Evolutionary conservation across 371 early-diverging fungal species (phyloP), one percentile per base, ranked within the genome.

Genomic region (Catenaria anguillulae): DNA sequence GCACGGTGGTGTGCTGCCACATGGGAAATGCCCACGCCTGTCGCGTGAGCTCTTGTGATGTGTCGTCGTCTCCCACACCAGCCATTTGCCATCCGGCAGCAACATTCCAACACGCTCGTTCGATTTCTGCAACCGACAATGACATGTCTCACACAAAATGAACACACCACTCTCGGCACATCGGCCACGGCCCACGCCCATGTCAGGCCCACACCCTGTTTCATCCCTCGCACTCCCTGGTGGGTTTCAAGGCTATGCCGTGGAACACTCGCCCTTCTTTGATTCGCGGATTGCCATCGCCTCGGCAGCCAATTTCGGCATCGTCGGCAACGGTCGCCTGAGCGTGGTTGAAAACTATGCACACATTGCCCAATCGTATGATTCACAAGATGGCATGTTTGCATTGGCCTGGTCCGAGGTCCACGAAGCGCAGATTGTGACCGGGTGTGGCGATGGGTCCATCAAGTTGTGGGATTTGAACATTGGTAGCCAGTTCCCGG

Each of bases 311-410:
- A 94, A 96, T 77, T 96, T 85, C 76, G 97, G 97, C 17, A 79
- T 96, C 8, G 93, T 91, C 12, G 97, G 97, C 17, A 96, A 94
- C 71, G 97, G 97, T 29, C 76, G 88, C 55, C 76, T 90, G 21
- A 12, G 15, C n/a, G 58, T 29, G 1, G 26, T 24, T 12, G 29
- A 58, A 33, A 24, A 13, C 1, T 48, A 19, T 68, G n/a, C n/a
- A n/a, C n/a, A n/a, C n/a, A n/a, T n/a, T n/a, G n/a, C n/a, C n/a
- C n/a, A n/a, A n/a, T 85, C 86, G n/a, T 96, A 83, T 70, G 97
- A 94, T 68, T 92, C 94, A 13, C 94, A 93, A 69, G 97, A 96
- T 70, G 95, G 93, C 19, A 72, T 93, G 31, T 96, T 86, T 67
- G 97, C 94, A 70, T 70, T 86, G 37, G 83, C 88, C 34, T 96